phyloP scores from a whole-genome alignment of 1,284 basidiomycete genomes.

The Puccinia novopanici region DNA sequence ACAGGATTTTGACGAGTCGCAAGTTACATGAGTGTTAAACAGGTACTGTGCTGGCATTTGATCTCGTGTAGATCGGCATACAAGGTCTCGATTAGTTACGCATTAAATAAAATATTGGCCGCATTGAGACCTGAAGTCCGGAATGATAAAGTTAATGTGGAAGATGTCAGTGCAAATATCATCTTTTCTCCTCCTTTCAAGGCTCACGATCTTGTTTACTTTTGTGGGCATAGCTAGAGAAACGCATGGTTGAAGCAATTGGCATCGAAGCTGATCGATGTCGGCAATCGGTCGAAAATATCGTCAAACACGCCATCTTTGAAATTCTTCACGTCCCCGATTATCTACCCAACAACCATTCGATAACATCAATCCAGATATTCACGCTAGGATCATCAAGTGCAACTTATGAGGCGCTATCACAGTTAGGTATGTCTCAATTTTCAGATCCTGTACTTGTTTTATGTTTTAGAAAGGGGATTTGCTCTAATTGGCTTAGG shows the following conservation, averaged over 20 bases:
- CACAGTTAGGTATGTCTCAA: conserved; percentile 25
- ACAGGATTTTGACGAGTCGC: conserved; percentile 27
- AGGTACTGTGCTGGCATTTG: conserved; percentile 49
- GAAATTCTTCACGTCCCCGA: conserved; percentile 20
- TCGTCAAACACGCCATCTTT: conserved; percentile 31
- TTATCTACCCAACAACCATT: not conserved
- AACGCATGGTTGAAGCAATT: conserved; percentile 37
- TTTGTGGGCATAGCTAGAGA: conserved; percentile 32
- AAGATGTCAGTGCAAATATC: conserved; percentile 27
- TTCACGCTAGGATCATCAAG: conserved; percentile 44
- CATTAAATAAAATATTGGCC: conserved; percentile 29
- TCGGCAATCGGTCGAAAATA: conserved; percentile 32
- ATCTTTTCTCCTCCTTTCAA: not conserved
- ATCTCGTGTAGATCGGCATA: conserved; percentile 6
- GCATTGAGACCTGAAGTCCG: conserved; percentile 18
- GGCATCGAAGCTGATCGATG: conserved; percentile 37
- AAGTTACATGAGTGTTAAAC: conserved; percentile 14
- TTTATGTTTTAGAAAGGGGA: not conserved
- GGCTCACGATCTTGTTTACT: not conserved
- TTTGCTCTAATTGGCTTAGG: not conserved
- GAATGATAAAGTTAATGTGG: conserved; percentile 32
- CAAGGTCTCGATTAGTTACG: conserved; percentile 32
- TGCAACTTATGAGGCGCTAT: conserved; percentile 35
- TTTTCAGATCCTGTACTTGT: not conserved
- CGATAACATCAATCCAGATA: conserved; percentile 17